Percentiles rank a stretch among this genome's conserved stretches.
These are phyloP conservation scores for Colletotrichum liaoningense DNA, from an alignment of 2,329 filamentous ascomycete genomes.

Conservation along the genomic window DNA sequence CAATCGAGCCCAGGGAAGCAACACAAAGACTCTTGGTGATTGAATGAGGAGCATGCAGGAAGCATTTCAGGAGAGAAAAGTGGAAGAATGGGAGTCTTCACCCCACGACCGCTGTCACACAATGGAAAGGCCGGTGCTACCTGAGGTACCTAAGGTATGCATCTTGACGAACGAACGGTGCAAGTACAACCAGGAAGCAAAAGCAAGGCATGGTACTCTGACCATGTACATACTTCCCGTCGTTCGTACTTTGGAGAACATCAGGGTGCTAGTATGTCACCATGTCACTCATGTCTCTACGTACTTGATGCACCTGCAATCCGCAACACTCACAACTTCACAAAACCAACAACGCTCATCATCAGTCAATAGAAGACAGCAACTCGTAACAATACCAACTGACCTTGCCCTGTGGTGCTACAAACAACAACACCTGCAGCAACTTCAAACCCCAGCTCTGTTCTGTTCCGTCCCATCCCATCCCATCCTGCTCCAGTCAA, in stretches of 20 bases:
- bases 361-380: not conserved
- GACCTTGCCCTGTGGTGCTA: too few species aligned
- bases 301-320: not conserved
- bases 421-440: not conserved
- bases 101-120: not conserved
- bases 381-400: too few species aligned
- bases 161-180: constrained; percentile 1
- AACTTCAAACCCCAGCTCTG: not conserved
- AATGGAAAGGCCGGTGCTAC: too few species aligned
- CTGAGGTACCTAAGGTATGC: not conserved
- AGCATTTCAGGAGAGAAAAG: not conserved
- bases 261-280: not conserved
- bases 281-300: not conserved
- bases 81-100: not conserved
- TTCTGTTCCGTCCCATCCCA: constrained; percentile 11
- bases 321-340: too few species aligned
- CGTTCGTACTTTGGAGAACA: not conserved
- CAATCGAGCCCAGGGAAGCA: not conserved
- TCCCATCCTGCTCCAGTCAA: not conserved
- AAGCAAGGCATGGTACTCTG: not conserved
- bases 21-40: not conserved
- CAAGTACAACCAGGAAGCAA: not conserved
- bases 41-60: not conserved
- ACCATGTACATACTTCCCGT: not conserved
- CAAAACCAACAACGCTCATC: not conserved